Conservation (phyloP, 2,329 filamentous ascomycete species). For the Monosporascus sp. region DNA sequence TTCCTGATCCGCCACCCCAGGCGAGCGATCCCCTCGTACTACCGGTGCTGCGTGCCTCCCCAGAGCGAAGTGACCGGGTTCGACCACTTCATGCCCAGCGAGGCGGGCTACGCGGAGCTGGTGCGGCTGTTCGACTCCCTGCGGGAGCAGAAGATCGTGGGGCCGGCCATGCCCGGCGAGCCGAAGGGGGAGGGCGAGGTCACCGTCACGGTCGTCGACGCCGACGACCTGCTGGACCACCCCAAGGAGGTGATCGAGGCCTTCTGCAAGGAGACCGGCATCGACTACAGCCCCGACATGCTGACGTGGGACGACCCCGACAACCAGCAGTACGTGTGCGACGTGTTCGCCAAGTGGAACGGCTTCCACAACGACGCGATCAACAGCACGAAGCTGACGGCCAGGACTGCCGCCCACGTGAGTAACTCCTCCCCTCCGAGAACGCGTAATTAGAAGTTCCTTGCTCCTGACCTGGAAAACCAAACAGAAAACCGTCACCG, state of each 20-base stretch:
- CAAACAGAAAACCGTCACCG: conserved; percentile 55
- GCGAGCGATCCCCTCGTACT: conserved; percentile 86
- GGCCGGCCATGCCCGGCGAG: conserved; percentile 55
- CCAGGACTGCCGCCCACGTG: conserved; percentile 60
- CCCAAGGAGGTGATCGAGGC: conserved; percentile 69
- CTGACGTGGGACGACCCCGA: conserved; percentile 76
- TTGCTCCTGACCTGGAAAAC: conserved; percentile 9
- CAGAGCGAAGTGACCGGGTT: conserved; percentile 79
- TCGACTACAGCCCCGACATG: conserved; percentile 74
- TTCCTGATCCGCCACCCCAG: conserved; percentile 97
- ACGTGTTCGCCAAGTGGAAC: conserved; percentile 91
- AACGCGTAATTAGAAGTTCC: conserved; percentile 12
- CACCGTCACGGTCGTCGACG: conserved; percentile 82
- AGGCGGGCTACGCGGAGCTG: conserved; percentile 88
- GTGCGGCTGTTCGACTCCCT: conserved; percentile 84
- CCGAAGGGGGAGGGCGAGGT: conserved; percentile 32
- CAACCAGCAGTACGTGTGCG: conserved; percentile 61
- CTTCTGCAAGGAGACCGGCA: conserved; percentile 76
- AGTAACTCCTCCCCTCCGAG: conserved; percentile 21
- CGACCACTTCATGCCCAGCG: conserved; percentile 76
- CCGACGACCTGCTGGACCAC: conserved; percentile 86
- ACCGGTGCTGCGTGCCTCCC: conserved; percentile 87
- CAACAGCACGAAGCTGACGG: conserved; percentile 69
- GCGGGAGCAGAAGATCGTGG: conserved; percentile 61
- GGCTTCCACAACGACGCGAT: conserved; percentile 97